A percentile compares a stretch with the other conserved stretches of the same genome.
Evolutionary conservation across 192 early-diverging fungal species (phyloP).

Genomic region (Podila minutissima): DNA sequence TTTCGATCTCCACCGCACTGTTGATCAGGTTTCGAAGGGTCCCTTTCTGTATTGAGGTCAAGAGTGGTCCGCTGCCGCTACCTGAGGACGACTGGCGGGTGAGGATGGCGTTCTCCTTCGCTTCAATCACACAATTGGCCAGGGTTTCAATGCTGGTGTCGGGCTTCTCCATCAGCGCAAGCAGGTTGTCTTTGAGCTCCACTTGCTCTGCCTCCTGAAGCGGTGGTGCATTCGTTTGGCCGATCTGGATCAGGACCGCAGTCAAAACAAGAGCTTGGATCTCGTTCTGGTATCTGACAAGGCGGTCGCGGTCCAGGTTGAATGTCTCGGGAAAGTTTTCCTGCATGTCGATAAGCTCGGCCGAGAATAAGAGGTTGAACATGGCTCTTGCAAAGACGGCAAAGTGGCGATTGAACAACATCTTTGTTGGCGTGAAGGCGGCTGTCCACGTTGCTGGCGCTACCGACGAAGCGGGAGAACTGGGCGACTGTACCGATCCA

Average conservation of each 20-base stretch:
- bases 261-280: conserved; percentile 73
- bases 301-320: conserved; percentile 68
- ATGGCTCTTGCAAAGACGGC: conserved; percentile 65
- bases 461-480: conserved; percentile 3
- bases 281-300: conserved; percentile 77
- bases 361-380: conserved; percentile 60
- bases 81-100: not conserved
- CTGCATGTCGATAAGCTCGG: conserved; percentile 23
- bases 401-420: conserved; percentile 46
- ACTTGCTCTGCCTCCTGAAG: conserved; percentile 22
- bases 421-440: conserved; percentile 1
- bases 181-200: conserved; percentile 40
- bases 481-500: too few species aligned
- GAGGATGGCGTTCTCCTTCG: conserved; percentile 25
- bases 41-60: conserved; percentile 12
- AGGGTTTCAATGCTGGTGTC: conserved; percentile 27
- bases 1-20: conserved; percentile 53
- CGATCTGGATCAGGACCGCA: conserved; percentile 74
- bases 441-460: conserved; percentile 10
- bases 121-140: conserved; percentile 24
- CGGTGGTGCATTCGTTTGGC: conserved; percentile 66
- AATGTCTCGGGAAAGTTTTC: conserved; percentile 75
- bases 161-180: conserved; percentile 34
- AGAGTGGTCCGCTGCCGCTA: not conserved
- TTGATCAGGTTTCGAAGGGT: conserved; percentile 54